Evolutionary conservation across 768 basidiomycete species (phyloP), one percentile per base, ranked within the genome.

Genomic region (Suillus occidentalis): DNA sequence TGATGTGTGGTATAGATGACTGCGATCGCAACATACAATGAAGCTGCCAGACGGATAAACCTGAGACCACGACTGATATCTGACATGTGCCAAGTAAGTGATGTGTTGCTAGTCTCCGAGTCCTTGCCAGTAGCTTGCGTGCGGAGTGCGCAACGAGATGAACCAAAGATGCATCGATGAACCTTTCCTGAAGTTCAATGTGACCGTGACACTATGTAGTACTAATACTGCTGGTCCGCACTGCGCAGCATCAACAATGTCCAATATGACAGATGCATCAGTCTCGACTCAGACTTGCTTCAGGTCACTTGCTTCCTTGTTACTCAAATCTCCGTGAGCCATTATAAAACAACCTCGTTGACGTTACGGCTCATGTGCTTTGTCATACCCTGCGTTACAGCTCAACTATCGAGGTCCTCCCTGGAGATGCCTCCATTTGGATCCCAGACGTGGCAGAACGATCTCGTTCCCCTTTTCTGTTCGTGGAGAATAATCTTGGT

Each of bases 401-500:
- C 47, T 62, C 70, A 58, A 85, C 89, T 1, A 72, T 89, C 22
- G 89, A 90, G 73, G 81, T 91, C 62, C 73, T 90, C 40, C 88
- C 89, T 20, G 89, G 88, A 1, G 81, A 82, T 60, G 70, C 82
- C 2, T 71, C 80, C 22, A 78, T 81, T 47, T 89, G 87, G 87
- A 68, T 64, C 13, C 67, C 68, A 43, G 72, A 70, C 36, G 72
- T 72, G 7, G 75, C 70, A 36, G 14, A 47, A 3, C 66, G 70
- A 3, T 53, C 69, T 12, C 72, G 76, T 12, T 75, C 77, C 52
- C 88, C 89, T 2, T 90, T 89, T 72, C 70, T 90, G 16, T 78
- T 85, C 63, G 67, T 80, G 20, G 85, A 89, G 49, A 81, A 81
- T 8, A 82, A 92, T 62, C 81, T 92, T 14, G 90, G 90, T 0